Conservation (phyloP, 495 filamentous ascomycete species). For the Immersiella caudata region DNA sequence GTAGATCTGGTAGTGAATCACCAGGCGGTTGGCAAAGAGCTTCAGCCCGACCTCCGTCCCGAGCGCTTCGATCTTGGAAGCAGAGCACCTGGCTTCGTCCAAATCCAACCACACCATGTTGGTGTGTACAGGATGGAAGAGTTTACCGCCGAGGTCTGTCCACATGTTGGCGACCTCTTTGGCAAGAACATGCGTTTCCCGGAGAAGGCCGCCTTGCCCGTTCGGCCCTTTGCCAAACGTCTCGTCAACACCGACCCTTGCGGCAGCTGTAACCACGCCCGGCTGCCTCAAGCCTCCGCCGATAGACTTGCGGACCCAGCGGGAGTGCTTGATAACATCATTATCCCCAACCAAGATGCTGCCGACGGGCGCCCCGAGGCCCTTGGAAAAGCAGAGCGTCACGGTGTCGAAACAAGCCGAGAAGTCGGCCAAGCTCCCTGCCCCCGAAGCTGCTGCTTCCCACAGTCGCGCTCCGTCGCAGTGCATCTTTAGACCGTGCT, state of each 20-base stretch:
- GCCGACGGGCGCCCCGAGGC: conserved; percentile 85
- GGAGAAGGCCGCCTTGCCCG: conserved; percentile 66
- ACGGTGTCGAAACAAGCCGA: conserved; percentile 76
- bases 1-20: conserved; percentile 68
- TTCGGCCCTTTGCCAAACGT: conserved; percentile 65
- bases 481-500: conserved; percentile 71
- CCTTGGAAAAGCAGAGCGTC: conserved; percentile 85
- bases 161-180: conserved; percentile 66
- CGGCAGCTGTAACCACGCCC: conserved; percentile 62
- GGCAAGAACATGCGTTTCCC: conserved; percentile 64
- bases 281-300: conserved; percentile 82
- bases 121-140: conserved; percentile 69
- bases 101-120: conserved; percentile 96
- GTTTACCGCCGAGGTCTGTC: conserved; percentile 63
- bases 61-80: conserved; percentile 50
- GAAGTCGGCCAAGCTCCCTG: conserved; percentile 67
- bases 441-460: conserved; percentile 68
- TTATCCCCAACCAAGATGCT: conserved; percentile 72
- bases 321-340: conserved; percentile 67
- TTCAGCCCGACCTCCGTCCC: conserved; percentile 58
- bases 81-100: conserved; percentile 50
- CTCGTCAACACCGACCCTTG: conserved; percentile 63
- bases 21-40: conserved; percentile 55
- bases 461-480: conserved; percentile 85
- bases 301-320: conserved; percentile 81